Evolutionary conservation across 2,329 filamentous ascomycete species (phyloP).

Genomic region (Dryadomyces quercus-mongolicae): DNA sequence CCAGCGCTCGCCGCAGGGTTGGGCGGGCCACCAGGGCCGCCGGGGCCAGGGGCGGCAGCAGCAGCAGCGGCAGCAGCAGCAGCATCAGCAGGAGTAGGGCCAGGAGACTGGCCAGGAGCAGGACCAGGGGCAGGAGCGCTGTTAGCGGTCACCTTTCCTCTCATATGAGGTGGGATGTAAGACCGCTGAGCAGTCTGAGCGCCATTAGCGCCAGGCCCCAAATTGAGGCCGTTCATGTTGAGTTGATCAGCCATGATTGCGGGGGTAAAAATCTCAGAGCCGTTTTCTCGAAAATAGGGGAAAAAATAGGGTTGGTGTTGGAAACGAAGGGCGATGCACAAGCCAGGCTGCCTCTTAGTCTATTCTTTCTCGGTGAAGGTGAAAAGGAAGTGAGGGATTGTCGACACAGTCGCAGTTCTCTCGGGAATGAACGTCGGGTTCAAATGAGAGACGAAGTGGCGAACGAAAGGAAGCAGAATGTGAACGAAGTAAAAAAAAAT

Average conservation of each 20-base stretch:
- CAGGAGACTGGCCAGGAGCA: background rate
- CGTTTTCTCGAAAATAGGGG: background rate
- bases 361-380: background rate
- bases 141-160: constrained; percentile 35
- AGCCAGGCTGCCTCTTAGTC: too few relatives aligned
- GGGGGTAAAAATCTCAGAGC: constrained; percentile 3
- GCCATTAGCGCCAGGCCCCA: constrained; percentile 31
- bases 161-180: constrained; percentile 80
- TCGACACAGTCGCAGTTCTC: constrained; percentile 11
- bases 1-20: constrained; percentile 26
- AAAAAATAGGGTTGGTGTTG: background rate
- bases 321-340: background rate
- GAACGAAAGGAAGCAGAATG: background rate
- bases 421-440: constrained; percentile 9
- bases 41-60: constrained; percentile 3
- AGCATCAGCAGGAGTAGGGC: constrained; percentile 12
- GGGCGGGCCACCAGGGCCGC: background rate
- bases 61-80: constrained; percentile 6
- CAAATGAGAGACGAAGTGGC: constrained; percentile 9
- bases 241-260: constrained; percentile 70
- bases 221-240: constrained; percentile 65
- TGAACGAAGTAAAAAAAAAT: background rate
- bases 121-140: constrained; percentile 6
- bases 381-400: background rate
- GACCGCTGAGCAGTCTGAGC: constrained; percentile 39